These are phyloP conservation scores for Mangifera indica DNA, from an alignment of 345 rosid species.

Conservation along the genomic window DNA sequence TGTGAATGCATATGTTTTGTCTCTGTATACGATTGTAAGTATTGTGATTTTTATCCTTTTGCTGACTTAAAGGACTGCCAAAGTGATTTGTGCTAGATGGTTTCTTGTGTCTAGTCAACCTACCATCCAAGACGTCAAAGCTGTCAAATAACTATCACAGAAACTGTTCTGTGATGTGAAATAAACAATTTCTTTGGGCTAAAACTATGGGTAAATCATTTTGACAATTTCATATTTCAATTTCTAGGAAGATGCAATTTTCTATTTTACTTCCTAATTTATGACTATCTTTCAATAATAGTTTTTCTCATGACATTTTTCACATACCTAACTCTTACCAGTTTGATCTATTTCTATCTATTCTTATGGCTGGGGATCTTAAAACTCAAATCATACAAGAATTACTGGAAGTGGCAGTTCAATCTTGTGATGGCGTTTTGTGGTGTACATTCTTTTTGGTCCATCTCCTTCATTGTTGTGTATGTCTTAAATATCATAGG, in stretches of 20 bases:
- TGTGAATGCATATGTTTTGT: not conserved
- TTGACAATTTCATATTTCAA: constrained; percentile 4
- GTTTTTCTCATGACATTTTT: not conserved
- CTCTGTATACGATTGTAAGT: not conserved
- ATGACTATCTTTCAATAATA: not conserved
- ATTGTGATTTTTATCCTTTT: not conserved
- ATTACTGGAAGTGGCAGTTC: not conserved
- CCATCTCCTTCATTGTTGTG: not conserved
- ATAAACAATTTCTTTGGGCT: not conserved
- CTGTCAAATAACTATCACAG: not conserved
- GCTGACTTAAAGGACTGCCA: not conserved
- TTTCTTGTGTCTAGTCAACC: not conserved
- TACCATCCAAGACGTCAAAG: not conserved
- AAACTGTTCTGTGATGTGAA: not conserved
- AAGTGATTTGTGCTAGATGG: constrained; percentile 1
- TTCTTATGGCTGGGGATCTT: not conserved
- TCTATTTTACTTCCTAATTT: not conserved
- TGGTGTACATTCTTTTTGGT: not conserved
- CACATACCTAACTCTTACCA: not conserved
- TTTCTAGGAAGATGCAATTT: constrained; percentile 5
- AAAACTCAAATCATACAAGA: not conserved
- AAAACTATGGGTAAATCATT: not conserved
- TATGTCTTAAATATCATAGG: not conserved
- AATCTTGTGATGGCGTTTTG: not conserved
- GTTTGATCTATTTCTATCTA: not conserved